Evolutionary conservation across 2,329 filamentous ascomycete genomes (phyloP), one percentile per base, ranked within the genome.

Genomic region (Paecilomyces fulvus): DNA sequence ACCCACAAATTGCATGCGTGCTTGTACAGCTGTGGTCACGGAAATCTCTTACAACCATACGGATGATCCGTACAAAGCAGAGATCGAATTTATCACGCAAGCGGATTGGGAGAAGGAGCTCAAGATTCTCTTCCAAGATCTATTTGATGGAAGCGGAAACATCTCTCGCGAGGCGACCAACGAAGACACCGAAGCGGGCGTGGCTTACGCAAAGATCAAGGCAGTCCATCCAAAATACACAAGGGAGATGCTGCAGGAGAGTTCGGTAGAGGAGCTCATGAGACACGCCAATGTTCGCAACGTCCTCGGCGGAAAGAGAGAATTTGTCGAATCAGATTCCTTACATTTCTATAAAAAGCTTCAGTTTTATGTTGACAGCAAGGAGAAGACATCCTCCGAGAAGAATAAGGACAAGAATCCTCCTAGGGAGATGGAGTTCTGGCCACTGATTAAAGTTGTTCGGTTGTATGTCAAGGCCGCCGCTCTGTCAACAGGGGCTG

Each of bases 11-110:
- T 82, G 82, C 63, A 81, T 85, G 77, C 71, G 81, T 28, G 83
- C 83, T 0, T 86, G 83, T 56, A 87, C 83, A 0, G 82, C 83
- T 0, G 80, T 82, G 0, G 77, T 84, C 0, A 86, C 83, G 0
- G 83, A 86, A 61, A 76, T 87, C 1, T 78, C 77, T 0, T 85
- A 76, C 7, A 28, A 28, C 25, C 4, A 28, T 28, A 28, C 25
- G 25, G 25, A 28, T 5, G 25, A 28, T 28, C 25, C 25, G 7
- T 28, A 28, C 25, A 28, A 28, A 28, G 25, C 25, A 7, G 25
- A 28, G 4, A 28, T 28, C 7, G 25, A 28, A 28, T 28, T 28
- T 5, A 28, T 28, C 25, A 28, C 25, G 25, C 4, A 28, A 67
- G 70, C 73, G 0, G 79, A 83, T 3, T 85, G 83, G 83, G 63